Conservation (phyloP, 2,329 filamentous ascomycete genomes). For the Chalaropsis ovoidea region DNA sequence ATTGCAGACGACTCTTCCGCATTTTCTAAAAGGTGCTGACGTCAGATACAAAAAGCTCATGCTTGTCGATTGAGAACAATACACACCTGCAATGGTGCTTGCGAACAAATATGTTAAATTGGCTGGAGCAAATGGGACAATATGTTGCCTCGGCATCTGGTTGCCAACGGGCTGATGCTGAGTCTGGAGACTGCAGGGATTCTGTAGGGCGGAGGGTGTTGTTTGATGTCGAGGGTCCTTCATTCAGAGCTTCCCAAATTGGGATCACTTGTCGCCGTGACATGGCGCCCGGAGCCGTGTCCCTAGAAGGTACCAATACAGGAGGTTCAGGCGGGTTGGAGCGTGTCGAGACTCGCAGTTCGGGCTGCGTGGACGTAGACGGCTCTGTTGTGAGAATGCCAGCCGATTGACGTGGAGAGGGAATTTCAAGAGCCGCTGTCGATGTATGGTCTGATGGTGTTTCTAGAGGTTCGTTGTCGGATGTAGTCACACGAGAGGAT, state of each 20-base stretch:
- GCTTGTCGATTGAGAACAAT: neutral
- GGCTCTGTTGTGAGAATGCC: neutral
- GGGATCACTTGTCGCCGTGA: slow-evolving; percentile 10
- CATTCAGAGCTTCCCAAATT: slow-evolving; percentile 13
- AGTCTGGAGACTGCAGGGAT: slow-evolving; percentile 31
- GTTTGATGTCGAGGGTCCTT: slow-evolving; percentile 12
- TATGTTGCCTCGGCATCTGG: slow-evolving; percentile 70
- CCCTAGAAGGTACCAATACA: neutral
- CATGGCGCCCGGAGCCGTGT: slow-evolving; percentile 3
- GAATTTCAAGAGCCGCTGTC: neutral
- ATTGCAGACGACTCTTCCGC: slow-evolving; percentile 81
- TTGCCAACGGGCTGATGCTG: slow-evolving; percentile 71
- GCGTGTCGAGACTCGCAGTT: neutral
- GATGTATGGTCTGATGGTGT: neutral
- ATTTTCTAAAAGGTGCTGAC: slow-evolving; percentile 51
- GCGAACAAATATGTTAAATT: slow-evolving; percentile 75
- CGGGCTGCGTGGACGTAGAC: slow-evolving; percentile 27
- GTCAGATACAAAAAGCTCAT: neutral
- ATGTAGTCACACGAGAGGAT: neutral
- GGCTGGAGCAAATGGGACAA: slow-evolving; percentile 72
- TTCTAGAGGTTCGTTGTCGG: neutral
- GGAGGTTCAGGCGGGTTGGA: neutral
- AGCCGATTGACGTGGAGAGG: neutral
- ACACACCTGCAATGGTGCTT: slow-evolving; percentile 84
- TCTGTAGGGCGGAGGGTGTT: neutral